Base-by-base conservation (phyloP, 805 yeast genomes). In the Pichia ethanolica region DNA sequence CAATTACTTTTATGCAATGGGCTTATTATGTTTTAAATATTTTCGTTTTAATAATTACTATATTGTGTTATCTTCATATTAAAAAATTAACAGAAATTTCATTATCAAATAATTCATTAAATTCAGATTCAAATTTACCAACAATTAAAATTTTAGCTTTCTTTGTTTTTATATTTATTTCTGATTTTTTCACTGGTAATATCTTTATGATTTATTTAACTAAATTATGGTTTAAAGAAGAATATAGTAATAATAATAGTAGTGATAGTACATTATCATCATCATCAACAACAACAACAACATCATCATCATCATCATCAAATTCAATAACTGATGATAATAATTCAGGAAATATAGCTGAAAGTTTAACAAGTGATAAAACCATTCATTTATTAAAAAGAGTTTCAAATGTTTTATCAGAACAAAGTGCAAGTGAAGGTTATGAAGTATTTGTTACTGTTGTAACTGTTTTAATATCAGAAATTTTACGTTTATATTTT, bases 1-100 rank as follows among this genome's bases (percentile, higher is more conserved):
- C 93, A 2, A 73, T 90, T 48, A 82, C 81, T 52, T 77, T 82
- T 52, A 70, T 86, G 69, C 97, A 91, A 62, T 86, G 96, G 93
- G 51, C 85, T 1, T 79, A 82, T 56, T 89, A 90, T 64, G 57
- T 84, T 14, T 64, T 83, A 51, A 83, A 95, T 3, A 69, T 86
- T 13, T 48, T 77, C 4, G 71, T 81, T 6, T 67, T 90, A 41
- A 81, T 89, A 4, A 73, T 85, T 47, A 87, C 83, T 4, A 26
- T 41, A 5, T 27, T 35, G 25, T 41, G 43, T 20, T 49, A 45
- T 28, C 39, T 37, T 14, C 39, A 42, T 13, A 26, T 49, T 5
- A 44, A 37, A 35, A 36, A 38, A 30, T 14, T 41, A 5, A 25
- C 47, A 12, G 12, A 34, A 5, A 20, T 20, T 3, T 7, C 48